Base-by-base conservation (phyloP, 2,329 filamentous ascomycete genomes). In the Taxawa tesnikishii region DNA sequence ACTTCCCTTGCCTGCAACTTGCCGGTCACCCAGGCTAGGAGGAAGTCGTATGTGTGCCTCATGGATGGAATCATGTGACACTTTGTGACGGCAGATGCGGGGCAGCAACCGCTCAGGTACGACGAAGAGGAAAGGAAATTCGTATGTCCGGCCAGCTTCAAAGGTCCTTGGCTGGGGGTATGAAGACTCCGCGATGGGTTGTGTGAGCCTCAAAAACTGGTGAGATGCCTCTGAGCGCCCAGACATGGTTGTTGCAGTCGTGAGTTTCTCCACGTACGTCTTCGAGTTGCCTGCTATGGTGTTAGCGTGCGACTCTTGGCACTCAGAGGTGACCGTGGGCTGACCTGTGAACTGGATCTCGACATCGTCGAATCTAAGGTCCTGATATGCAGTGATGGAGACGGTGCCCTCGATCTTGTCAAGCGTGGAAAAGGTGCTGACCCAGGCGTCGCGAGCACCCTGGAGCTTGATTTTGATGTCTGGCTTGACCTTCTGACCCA, bases 41-140 rank as follows among this genome's bases (percentile, higher is more conserved):
- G 75, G 75, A 0, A 78, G 59, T 42, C 65, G 56, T 2, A 71
- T 56, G 48, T 80, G 75, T 1, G 62, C 63, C 14, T 65, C 57
- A 33, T 65, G 61, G 32, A 79, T 56, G 23, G 68, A 60, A 15
- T 60, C 54, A 38, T 68, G 67, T 15, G 56, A 57, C 12, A 63
- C 59, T 24, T 48, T 43, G 51, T 79, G 75, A 12, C 55, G 57
- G 53, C 75, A 80, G 28, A 69, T 54, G 38, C 66, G 65, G 5
- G 73, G 73, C 0, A 80, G 63, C 4, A 80, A 55, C 12, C 66
- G 65, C 19, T 68, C 59, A 0, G 75, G 75, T 2, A 80, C 61
- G 34, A 73, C 70, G 45, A 80, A 80, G 15, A 64, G 65, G 48
- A 79, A 80, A 1, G 71, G 69, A 36, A 78, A 73, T 6, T 52